These are phyloP conservation scores for Trichosporon sp. DNA, from an alignment of 1,284 basidiomycete genomes.

Conservation along the genomic window DNA sequence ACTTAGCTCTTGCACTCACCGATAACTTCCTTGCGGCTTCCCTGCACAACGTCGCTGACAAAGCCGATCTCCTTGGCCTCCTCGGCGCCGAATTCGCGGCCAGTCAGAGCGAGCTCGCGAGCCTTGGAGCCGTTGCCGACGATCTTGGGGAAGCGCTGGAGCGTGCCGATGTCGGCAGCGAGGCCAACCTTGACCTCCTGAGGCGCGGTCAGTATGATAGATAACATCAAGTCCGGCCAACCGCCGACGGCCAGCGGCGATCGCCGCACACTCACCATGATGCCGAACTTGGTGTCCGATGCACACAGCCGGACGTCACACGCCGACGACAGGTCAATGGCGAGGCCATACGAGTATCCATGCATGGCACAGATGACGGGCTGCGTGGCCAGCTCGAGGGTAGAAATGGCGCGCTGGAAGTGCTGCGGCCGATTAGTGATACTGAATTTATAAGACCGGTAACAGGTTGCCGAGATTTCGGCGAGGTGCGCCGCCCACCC, in stretches of 20 bases:
- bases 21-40: slow-evolving; percentile 56
- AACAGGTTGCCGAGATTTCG: slow-evolving; percentile 1
- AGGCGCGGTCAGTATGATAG: background rate
- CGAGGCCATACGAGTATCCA: slow-evolving; percentile 69
- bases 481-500: background rate
- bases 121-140: slow-evolving; percentile 72
- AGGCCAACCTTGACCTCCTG: slow-evolving; percentile 87
- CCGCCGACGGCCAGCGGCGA: background rate
- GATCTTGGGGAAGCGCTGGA: slow-evolving; percentile 78
- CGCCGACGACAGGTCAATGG: slow-evolving; percentile 63
- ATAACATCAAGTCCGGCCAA: background rate
- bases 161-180: slow-evolving; percentile 83
- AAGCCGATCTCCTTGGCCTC: slow-evolving; percentile 73
- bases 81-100: slow-evolving; percentile 61
- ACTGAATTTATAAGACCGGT: background rate
- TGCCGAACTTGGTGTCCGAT: slow-evolving; percentile 60
- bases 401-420: slow-evolving; percentile 68
- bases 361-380: slow-evolving; percentile 83
- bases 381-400: slow-evolving; percentile 65
- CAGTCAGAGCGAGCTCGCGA: slow-evolving; percentile 74
- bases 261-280: slow-evolving; percentile 57
- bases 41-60: slow-evolving; percentile 66
- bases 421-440: slow-evolving; percentile 28
- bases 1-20: slow-evolving; percentile 22
- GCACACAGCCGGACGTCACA: slow-evolving; percentile 78